These are phyloP conservation scores for Aspergillus cristatus DNA, from an alignment of 495 filamentous ascomycete species.

Conservation along the genomic window DNA sequence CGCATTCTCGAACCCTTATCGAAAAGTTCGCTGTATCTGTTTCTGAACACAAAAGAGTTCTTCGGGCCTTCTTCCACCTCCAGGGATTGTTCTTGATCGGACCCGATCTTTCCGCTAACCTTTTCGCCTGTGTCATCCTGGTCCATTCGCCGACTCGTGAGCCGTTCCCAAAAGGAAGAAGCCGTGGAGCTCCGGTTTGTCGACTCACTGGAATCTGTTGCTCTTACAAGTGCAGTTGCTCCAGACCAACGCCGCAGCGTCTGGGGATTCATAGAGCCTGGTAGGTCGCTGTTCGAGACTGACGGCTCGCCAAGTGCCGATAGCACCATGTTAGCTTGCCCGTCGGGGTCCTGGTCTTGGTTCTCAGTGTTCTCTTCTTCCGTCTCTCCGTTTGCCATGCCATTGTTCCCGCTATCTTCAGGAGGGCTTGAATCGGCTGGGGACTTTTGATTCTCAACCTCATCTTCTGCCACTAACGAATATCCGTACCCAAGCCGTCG, in stretches of 20 bases:
- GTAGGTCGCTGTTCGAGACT: conserved; percentile 3
- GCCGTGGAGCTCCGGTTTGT: conserved; percentile 9
- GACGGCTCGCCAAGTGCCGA: conserved; percentile 4
- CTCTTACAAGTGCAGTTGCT: conserved; percentile 1
- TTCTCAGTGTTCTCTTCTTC: neutral
- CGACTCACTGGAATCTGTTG: conserved; percentile 6
- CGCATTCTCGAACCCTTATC: too few species aligned
- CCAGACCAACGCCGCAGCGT: conserved; percentile 8
- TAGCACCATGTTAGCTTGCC: neutral
- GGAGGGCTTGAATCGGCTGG: neutral
- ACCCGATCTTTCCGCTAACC: too few species aligned
- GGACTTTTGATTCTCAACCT: conserved; percentile 5
- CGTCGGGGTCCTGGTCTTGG: neutral
- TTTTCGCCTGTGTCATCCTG: too few species aligned
- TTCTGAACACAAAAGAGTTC: too few species aligned
- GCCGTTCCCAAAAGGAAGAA: conserved; percentile 20
- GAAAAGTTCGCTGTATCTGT: too few species aligned
- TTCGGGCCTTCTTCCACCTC: too few species aligned
- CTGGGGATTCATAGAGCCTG: conserved; percentile 6
- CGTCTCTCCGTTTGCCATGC: neutral
- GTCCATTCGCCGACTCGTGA: conserved; percentile 10
- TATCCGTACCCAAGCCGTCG: conserved; percentile 38
- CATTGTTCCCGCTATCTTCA: neutral
- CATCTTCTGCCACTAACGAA: conserved; percentile 18
- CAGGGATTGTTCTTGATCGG: too few species aligned